Percentiles rank a stretch among this genome's conserved stretches.
Evolutionary conservation across 2,329 filamentous ascomycete genomes (phyloP).

Genomic region (Sclerotinia trifoliorum): DNA sequence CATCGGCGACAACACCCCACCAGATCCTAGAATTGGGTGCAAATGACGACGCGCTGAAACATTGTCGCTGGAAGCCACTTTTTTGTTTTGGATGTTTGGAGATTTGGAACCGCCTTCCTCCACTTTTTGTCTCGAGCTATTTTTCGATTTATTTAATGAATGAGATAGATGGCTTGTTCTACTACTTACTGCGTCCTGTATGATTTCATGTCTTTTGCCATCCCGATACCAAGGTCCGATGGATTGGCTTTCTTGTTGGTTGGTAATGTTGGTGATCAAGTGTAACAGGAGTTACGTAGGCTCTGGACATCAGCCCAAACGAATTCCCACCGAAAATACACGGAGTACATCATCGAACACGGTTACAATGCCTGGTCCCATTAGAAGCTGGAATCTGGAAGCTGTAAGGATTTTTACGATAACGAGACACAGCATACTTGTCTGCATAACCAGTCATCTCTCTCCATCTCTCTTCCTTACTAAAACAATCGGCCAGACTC

Average conservation of each 20-base stretch:
- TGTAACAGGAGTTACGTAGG: not conserved
- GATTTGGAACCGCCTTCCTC: constrained; percentile 5
- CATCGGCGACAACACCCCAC: not conserved
- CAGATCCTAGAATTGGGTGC: constrained; percentile 1
- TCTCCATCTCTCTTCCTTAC: not conserved
- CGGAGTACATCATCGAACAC: not conserved
- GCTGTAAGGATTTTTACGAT: not conserved
- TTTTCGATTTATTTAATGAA: not conserved
- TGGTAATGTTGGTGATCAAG: not conserved
- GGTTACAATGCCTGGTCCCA: not conserved
- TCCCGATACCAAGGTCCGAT: not conserved
- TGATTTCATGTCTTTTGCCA: not conserved
- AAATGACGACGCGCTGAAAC: not conserved
- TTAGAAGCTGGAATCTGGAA: not conserved
- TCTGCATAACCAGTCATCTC: not conserved
- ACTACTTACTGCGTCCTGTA: not conserved
- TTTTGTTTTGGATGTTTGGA: too few species aligned
- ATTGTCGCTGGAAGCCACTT: not conserved
- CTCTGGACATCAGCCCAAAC: not conserved
- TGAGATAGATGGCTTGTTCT: not conserved
- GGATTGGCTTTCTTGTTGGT: constrained; percentile 2
- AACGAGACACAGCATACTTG: not conserved
- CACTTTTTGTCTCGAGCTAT: constrained; percentile 10
- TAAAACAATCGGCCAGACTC: not conserved
- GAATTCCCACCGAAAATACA: not conserved